Conservation (phyloP, 2,329 filamentous ascomycete genomes). For the Lithohypha guttulata region DNA sequence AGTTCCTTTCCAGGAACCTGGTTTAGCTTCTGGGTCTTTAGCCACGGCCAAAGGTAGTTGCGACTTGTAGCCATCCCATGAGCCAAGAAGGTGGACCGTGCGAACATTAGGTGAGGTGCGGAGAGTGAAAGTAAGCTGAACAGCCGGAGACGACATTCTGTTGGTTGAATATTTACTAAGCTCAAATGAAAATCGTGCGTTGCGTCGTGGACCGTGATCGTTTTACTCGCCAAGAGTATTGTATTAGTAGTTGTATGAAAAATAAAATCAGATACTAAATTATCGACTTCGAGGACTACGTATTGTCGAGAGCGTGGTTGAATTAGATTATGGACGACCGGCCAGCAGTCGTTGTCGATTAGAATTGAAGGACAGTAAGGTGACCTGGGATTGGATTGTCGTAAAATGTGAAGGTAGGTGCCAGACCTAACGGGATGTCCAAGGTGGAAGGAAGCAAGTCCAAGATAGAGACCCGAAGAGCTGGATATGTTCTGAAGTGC, state of each 20-base stretch:
- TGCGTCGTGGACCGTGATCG: neutral
- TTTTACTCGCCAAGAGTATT: neutral
- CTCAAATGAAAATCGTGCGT: neutral
- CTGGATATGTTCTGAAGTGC: neutral
- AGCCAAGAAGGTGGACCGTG: conserved; percentile 93
- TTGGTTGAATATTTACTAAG: neutral
- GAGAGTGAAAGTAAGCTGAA: conserved; percentile 91
- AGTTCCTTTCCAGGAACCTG: conserved; percentile 86
- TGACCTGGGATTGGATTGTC: conserved; percentile 9
- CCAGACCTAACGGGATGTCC: conserved; percentile 10
- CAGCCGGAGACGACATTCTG: conserved; percentile 42
- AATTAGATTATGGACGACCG: conserved; percentile 13
- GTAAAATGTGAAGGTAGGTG: conserved; percentile 6
- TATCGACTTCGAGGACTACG: too few species aligned
- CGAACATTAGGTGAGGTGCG: conserved; percentile 94
- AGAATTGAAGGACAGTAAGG: conserved; percentile 2
- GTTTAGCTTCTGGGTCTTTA: conserved; percentile 73
- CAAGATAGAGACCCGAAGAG: conserved; percentile 6
- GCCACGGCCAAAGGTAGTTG: conserved; percentile 72
- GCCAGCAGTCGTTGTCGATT: conserved; percentile 17
- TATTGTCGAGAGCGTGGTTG: too few species aligned
- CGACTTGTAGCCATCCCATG: conserved; percentile 93
- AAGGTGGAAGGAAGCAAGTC: conserved; percentile 6
- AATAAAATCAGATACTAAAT: too few species aligned
- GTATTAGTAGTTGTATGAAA: conserved; percentile 1